Base-by-base conservation (phyloP, 2,329 filamentous ascomycete species). In the Paracoccidioides lutzii region DNA sequence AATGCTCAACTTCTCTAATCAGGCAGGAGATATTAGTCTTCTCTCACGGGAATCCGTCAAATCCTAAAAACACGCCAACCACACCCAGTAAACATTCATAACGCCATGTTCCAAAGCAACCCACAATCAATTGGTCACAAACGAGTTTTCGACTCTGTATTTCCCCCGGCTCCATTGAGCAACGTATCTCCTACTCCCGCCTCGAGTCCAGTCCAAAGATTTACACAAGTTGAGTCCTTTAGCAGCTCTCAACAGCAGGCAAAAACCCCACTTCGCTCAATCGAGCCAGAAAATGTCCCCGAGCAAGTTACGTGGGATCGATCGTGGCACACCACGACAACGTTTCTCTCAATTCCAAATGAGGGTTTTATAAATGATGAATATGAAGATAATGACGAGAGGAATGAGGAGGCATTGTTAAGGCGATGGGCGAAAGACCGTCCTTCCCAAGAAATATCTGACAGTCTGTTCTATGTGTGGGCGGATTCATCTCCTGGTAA, bases 91-190 rank as follows among this genome's bases (percentile, higher is more conserved):
- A 41, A 30, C 35, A 51, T 32, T 37, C 50, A 33, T 1, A 6
- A n/a, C 41, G 41, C 30, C 32, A 62, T 62, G 59, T 60, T 60
- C 37, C 58, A 46, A 38, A 53, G 55, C 37, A 46, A 54, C 35
- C 58, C 59, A 3, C 57, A 56, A 33, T 52, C 58, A 33, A 58
- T 59, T 37, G 55, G 62, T 56, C 69, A 69, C 59, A 69, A 68
- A 62, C 72, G 71, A 59, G 67, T 75, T 28, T 73, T 75, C 60
- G 64, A 64, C 55, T 73, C 73, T 10, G 72, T 75, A 50, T 75
- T 75, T 58, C 66, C 72, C 50, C 66, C 70, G 52, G 62, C 69
- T 54, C 67, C 67, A 15, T 60, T 67, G n/a, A 66, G 67, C 54
- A 64, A 65, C 60, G 64, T 64, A 55, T 58, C 66, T 43, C 61